These are phyloP conservation scores for Crepidotus variabilis DNA, from an alignment of 768 basidiomycete species.

Conservation along the genomic window DNA sequence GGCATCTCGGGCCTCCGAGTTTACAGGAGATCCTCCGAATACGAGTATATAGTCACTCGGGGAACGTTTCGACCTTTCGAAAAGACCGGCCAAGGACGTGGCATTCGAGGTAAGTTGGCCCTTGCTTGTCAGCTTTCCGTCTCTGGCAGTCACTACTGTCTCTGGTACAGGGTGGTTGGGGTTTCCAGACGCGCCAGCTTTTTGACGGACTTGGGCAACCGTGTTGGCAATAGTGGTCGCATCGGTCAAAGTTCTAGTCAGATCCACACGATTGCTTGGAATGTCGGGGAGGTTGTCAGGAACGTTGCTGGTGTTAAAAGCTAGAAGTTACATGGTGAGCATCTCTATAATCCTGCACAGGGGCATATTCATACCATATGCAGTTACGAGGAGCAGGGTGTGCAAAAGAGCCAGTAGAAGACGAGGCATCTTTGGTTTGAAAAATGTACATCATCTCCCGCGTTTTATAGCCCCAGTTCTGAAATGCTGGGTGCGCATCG, in stretches of 20 bases:
- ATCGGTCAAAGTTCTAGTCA: slow-evolving; percentile 22
- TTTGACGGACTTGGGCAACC: slow-evolving; percentile 33
- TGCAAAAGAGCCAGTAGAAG: neutral
- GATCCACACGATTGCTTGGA: neutral
- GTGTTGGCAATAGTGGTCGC: slow-evolving; percentile 31
- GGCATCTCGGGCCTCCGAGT: slow-evolving; percentile 32
- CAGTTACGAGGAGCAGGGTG: neutral
- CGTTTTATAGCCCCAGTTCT: too few relatives aligned
- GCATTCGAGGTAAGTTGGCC: slow-evolving; percentile 8
- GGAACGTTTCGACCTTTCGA: slow-evolving; percentile 15
- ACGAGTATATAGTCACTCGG: slow-evolving; percentile 31
- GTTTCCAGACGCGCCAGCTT: slow-evolving; percentile 26
- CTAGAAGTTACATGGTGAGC: neutral
- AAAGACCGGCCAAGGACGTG: slow-evolving; percentile 10
- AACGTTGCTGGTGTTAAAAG: neutral
- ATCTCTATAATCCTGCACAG: neutral
- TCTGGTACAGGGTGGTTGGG: slow-evolving; percentile 33
- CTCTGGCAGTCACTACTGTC: slow-evolving; percentile 40
- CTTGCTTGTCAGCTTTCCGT: slow-evolving; percentile 32
- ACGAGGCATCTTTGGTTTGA: neutral
- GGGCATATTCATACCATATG: neutral
- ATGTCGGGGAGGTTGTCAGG: neutral
- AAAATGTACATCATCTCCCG: neutral
- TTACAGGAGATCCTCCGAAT: slow-evolving; percentile 35
- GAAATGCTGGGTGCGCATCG: too few relatives aligned